A percentile compares a stretch with the other conserved stretches of the same genome.
phyloP scores from a whole-genome alignment of 73 alveolate species.

The Blepharisma stoltei region DNA sequence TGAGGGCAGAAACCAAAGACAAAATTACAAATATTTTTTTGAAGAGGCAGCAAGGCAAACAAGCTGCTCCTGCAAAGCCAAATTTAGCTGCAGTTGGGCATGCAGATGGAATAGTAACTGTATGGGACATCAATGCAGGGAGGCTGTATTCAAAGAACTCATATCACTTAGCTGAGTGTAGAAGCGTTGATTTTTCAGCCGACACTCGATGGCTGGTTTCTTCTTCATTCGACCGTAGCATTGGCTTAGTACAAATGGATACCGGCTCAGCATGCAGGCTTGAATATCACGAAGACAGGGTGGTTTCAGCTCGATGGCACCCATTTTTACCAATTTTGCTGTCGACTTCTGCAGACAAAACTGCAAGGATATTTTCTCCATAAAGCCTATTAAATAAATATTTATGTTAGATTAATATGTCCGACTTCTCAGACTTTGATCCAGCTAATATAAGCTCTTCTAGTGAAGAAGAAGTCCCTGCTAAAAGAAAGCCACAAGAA shows the following conservation, averaged over 20 bases:
- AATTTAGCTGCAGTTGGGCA: constrained; percentile 50
- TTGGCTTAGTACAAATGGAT: constrained; percentile 37
- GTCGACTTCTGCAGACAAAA: constrained; percentile 78
- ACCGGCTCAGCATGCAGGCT: constrained; percentile 24
- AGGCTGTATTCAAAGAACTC: constrained; percentile 30
- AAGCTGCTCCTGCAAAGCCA: background rate
- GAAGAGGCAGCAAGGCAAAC: background rate
- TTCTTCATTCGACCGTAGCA: constrained; percentile 45
- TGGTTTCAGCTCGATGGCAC: constrained; percentile 65
- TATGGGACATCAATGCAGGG: constrained; percentile 45
- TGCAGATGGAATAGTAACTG: constrained; percentile 49
- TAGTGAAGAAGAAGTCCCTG: constrained; percentile 16
- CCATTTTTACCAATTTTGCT: constrained; percentile 76
- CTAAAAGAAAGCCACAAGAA: background rate
- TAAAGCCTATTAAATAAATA: background rate
- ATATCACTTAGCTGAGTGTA: constrained; percentile 51
- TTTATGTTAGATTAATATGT: no score
- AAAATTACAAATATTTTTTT: constrained; percentile 2
- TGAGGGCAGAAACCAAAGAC: background rate
- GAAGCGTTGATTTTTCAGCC: constrained; percentile 58
- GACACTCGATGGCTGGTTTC: constrained; percentile 41
- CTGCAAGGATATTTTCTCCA: constrained; percentile 61
- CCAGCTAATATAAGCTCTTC: constrained; percentile 8
- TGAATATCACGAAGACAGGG: constrained; percentile 51
- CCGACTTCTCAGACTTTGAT: background rate